These are phyloP conservation scores for Brassica nigra DNA, from an alignment of 345 rosid genomes.

Conservation along the genomic window DNA sequence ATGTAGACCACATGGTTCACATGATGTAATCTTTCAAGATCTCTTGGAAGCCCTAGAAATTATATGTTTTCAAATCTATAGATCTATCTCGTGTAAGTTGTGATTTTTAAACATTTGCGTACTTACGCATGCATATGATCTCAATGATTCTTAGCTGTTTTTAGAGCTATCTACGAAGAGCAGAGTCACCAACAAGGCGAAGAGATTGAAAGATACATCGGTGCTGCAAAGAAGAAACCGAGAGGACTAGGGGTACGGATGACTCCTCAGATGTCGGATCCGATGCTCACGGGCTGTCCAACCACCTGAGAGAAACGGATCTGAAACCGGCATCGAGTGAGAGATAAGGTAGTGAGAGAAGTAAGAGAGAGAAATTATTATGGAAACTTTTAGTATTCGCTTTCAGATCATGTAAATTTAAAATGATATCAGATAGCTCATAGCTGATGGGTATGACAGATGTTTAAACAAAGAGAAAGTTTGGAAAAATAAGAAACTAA, in stretches of 20 bases:
- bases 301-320: too few species aligned
- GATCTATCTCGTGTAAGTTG: background rate
- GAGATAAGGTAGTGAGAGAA: too few species aligned
- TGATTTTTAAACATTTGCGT: background rate
- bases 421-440: too few species aligned
- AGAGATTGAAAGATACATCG: background rate
- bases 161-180: too few species aligned
- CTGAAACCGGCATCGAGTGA: too few species aligned
- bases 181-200: background rate
- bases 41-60: background rate
- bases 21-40: background rate
- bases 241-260: too few species aligned
- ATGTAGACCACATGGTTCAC: background rate
- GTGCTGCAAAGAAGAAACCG: too few species aligned
- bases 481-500: background rate
- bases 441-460: background rate
- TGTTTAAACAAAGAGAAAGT: background rate
- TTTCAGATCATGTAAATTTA: too few species aligned
- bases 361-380: background rate
- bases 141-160: too few species aligned
- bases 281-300: too few species aligned
- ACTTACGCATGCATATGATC: background rate
- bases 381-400: too few species aligned
- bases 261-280: too few species aligned
- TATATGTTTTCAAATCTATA: background rate